Evolutionary conservation across 352 stramenopile genomes (phyloP).

Genomic region (Globisporangium solare): DNA sequence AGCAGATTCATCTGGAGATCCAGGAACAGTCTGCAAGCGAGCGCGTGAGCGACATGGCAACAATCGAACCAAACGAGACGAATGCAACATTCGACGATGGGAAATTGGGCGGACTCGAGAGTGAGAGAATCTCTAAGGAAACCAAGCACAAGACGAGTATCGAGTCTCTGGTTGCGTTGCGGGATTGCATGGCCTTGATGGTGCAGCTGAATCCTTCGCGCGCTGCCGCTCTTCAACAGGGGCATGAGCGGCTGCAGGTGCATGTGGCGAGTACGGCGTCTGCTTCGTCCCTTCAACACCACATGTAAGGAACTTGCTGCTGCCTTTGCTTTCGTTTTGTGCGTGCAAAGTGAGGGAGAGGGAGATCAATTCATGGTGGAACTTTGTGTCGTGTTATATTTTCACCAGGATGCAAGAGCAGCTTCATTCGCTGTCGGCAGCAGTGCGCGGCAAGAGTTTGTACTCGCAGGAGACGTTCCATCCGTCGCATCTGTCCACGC

Average conservation of each 20-base stretch:
- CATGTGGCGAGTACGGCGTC: neutral
- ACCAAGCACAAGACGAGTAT: slow-evolving; percentile 11
- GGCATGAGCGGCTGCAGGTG: slow-evolving; percentile 24
- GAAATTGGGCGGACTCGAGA: slow-evolving; percentile 23
- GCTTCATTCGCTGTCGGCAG: neutral
- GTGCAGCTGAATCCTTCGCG: slow-evolving; percentile 23
- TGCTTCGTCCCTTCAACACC: slow-evolving; percentile 4
- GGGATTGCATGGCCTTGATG: slow-evolving; percentile 34
- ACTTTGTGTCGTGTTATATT: neutral
- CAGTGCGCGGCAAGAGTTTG: slow-evolving; percentile 5
- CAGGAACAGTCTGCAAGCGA: slow-evolving; percentile 8
- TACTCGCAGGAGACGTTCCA: slow-evolving; percentile 35
- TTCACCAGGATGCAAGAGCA: slow-evolving; percentile 7
- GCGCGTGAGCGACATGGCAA: slow-evolving; percentile 17
- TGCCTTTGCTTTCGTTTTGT: neutral
- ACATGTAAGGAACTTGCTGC: slow-evolving; percentile 6
- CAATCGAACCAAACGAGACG: slow-evolving; percentile 7
- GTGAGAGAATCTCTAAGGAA: slow-evolving; percentile 13
- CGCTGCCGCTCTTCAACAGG: slow-evolving; percentile 19
- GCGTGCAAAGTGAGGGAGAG: too few relatives aligned
- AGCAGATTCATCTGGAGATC: slow-evolving; percentile 38
- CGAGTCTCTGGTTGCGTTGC: slow-evolving; percentile 32
- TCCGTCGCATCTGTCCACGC: slow-evolving; percentile 28
- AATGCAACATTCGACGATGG: slow-evolving; percentile 34
- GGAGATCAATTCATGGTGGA: neutral